Conservation (phyloP, 768 basidiomycete genomes). For the Boletus sensibilis region DNA sequence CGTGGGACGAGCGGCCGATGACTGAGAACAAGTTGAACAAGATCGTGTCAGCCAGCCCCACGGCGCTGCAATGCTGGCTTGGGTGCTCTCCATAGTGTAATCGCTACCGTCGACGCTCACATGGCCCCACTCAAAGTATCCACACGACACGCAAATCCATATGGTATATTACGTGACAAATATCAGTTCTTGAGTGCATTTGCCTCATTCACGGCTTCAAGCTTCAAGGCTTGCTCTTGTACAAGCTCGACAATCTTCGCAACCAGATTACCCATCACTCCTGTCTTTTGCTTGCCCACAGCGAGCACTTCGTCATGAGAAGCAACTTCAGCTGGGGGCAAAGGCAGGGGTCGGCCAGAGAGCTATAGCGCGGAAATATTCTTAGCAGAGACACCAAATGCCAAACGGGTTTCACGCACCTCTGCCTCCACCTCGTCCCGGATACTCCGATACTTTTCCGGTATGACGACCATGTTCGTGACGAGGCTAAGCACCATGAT, state of each 20-base stretch:
- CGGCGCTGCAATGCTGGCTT: neutral
- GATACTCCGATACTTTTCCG: conserved; percentile 62
- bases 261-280: conserved; percentile 70
- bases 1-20: conserved; percentile 19
- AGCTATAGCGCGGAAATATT: conserved; percentile 42
- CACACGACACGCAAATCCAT: neutral
- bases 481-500: conserved; percentile 81
- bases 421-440: conserved; percentile 76
- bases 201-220: conserved; percentile 7
- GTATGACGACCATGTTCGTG: conserved; percentile 82
- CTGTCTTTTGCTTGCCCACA: conserved; percentile 64
- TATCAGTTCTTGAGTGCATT: conserved; percentile 4
- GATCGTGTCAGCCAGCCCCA: neutral
- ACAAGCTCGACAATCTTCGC: conserved; percentile 55
- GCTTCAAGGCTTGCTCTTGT: conserved; percentile 23
- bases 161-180: neutral
- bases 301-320: conserved; percentile 79
- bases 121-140: neutral
- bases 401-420: conserved; percentile 38
- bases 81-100: neutral
- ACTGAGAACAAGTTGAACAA: neutral
- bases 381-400: conserved; percentile 1
- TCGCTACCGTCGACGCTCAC: neutral
- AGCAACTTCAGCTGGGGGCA: conserved; percentile 46
- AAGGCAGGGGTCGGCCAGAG: conserved; percentile 50